Conservation (phyloP, 495 filamentous ascomycete species). For the Coniosporium apollinis region DNA sequence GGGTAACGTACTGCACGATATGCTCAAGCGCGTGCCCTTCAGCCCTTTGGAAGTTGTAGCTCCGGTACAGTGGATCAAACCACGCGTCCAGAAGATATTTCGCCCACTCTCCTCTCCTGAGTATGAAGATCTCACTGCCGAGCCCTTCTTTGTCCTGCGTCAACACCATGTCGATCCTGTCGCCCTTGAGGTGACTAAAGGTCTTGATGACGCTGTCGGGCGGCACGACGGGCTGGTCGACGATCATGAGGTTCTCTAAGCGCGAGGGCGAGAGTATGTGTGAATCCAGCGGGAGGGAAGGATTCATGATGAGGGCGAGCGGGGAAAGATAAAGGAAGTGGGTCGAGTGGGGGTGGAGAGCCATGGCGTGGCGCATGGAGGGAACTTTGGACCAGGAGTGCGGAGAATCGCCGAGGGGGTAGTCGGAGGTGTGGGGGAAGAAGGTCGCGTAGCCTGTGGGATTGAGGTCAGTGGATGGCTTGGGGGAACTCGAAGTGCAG, state of each 20-base stretch:
- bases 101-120: constrained; percentile 76
- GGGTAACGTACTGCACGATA: constrained; percentile 22
- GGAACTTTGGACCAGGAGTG: constrained; percentile 63
- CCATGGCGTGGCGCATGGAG: constrained; percentile 80
- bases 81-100: constrained; percentile 87
- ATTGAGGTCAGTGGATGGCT: constrained; percentile 7
- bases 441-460: constrained; percentile 69
- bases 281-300: constrained; percentile 45
- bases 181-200: constrained; percentile 58
- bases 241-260: constrained; percentile 68
- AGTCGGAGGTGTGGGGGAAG: constrained; percentile 58
- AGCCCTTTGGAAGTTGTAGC: constrained; percentile 89
- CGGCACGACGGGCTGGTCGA: constrained; percentile 73
- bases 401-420: constrained; percentile 47
- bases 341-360: constrained; percentile 49
- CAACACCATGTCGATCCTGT: constrained; percentile 66
- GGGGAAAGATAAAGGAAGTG: constrained; percentile 79
- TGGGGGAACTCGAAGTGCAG: background rate
- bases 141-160: constrained; percentile 79
- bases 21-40: constrained; percentile 74
- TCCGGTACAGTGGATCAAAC: constrained; percentile 87
- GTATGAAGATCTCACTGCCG: constrained; percentile 55
- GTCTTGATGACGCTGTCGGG: constrained; percentile 96
- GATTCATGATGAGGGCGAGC: constrained; percentile 83
- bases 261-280: constrained; percentile 49